Evolutionary conservation across 805 yeast genomes (phyloP), one percentile per base, ranked within the genome.

Genomic region (Ogataea thermomethanolica): DNA sequence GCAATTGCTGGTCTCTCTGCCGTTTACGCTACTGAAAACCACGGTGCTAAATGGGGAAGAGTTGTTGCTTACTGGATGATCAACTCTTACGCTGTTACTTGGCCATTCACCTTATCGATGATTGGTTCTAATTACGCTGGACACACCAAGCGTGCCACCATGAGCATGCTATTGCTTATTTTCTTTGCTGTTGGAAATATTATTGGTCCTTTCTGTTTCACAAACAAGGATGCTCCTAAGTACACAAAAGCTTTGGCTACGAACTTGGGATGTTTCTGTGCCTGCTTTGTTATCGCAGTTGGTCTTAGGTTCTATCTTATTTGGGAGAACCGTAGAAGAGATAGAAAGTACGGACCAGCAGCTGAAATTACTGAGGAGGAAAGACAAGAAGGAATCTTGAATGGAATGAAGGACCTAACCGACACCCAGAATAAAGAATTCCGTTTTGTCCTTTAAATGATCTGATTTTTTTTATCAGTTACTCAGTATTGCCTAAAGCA

Each of bases 121-220:
- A 47, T 54, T 35, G 61, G 62, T 33, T 45, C 54, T 29, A 71
- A 74, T 45, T 59, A 66, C 36, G 71, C 74, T 4, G 81, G 81
- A 9, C 74, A 71, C 53, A 74, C 81, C 12, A 76, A 76, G 60
- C 74, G 73, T 53, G 56, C 65, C 24, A 61, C 70, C 7, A 66
- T 66, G 10, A 71, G 67, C 49, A 74, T 76, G 11, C 49, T 69
- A 26, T 50, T 64, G 37, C 62, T 75, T 31, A 52, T 74, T 27
- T 70, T 68, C 11, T 74, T 70, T 56, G 73, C 78, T 49, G 72
- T 66, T n/a, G 81, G 81, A 12, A 77, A 76, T 51, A 58, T 73
- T 41, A 62, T 67, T 33, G 81, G 81, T 5, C 78, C 80, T 1
- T 76, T 71, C 47, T 65, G 75, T 10, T 73, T 73, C 53, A 61